Evolutionary conservation across 169 alveolate genomes (phyloP), one percentile per base, ranked within the genome.

Genomic region (Toxoplasma gondii): DNA sequence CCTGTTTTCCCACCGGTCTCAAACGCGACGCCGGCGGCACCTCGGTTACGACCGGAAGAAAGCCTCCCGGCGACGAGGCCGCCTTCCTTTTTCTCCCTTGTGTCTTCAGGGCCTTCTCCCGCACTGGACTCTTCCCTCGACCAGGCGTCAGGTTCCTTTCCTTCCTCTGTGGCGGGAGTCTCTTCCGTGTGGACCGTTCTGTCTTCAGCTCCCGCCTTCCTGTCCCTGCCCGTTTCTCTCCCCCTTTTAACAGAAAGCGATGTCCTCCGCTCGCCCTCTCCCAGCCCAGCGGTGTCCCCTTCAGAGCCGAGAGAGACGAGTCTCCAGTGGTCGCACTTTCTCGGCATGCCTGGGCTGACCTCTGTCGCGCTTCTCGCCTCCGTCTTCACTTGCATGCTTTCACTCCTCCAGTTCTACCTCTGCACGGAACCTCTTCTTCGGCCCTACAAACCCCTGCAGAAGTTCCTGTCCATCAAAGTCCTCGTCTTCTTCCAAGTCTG

Each of bases 401-500:
- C 93, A 10, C 93, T 91, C 38, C 67, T 81, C 44, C 93, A 91
- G 80, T 91, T 91, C 78, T 91, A 91, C 88, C 49, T 91, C 49
- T 64, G 82, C 93, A 91, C 93, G 16, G 93, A 91, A 44, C 34
- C 93, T n/a, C 82, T 64, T n/a, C 53, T 91, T 2, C 74, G 45
- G 53, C 93, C 93, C 24, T 91, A 91, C 88, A 74, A 91, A 27
- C 93, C 93, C 53, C 54, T 38, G 44, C 54, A 54, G n/a, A 91
- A 91, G 34, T 91, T 91, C 78, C 82, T 91, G 17, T 81, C 82
- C 36, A 91, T 91, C 41, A 69, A 91, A 34, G 67, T 91, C 54
- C 93, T 91, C 36, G 93, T 91, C 80, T 91, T 91, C 78, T 64
- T 81, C 19, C 82, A 91, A n/a, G 82, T 43, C 70, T 91, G 93